Percentiles rank a stretch among this genome's conserved stretches.
Evolutionary conservation across 164 flowering plant species (phyloP).

Genomic region (Kingdonia uniflora): DNA sequence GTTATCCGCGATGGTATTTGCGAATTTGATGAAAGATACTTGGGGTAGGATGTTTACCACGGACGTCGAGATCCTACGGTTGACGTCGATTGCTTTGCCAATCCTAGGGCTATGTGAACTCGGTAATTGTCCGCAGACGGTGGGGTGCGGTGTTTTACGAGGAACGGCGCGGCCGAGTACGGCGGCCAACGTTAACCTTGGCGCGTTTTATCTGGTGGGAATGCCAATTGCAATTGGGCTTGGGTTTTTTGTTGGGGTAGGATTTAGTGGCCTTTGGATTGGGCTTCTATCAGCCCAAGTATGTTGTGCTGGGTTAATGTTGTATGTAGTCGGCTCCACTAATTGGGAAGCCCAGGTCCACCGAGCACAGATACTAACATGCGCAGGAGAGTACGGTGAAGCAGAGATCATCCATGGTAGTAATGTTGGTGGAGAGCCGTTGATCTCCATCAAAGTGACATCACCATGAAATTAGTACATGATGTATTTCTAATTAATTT

Average conservation of each 20-base stretch:
- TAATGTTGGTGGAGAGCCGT: constrained; percentile 25
- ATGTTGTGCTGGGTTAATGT: constrained; percentile 80
- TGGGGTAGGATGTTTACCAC: constrained; percentile 75
- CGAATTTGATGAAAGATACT: constrained; percentile 29
- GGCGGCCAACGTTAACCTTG: constrained; percentile 81
- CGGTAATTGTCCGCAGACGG: constrained; percentile 94
- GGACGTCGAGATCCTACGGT: constrained; percentile 44
- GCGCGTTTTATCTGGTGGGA: constrained; percentile 83
- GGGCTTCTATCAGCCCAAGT: constrained; percentile 77
- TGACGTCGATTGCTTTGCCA: constrained; percentile 71
- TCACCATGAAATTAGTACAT: constrained; percentile 10
- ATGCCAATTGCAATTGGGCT: constrained; percentile 87
- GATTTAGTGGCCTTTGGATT: constrained; percentile 77
- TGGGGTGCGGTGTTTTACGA: constrained; percentile 80
- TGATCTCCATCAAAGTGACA: constrained; percentile 35
- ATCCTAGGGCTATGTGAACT: constrained; percentile 88
- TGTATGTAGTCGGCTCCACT: constrained; percentile 74
- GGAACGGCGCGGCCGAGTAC: constrained; percentile 73
- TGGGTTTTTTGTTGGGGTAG: constrained; percentile 48
- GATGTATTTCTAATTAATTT: too few species aligned
- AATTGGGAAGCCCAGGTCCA: constrained; percentile 64
- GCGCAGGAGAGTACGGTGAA: constrained; percentile 18
- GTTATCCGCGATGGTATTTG: constrained; percentile 47
- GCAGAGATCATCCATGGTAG: not conserved
- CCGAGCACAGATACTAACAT: constrained; percentile 52